Conservation (phyloP, 192 early-diverging fungal species). For the Backusella macrospora region DNA sequence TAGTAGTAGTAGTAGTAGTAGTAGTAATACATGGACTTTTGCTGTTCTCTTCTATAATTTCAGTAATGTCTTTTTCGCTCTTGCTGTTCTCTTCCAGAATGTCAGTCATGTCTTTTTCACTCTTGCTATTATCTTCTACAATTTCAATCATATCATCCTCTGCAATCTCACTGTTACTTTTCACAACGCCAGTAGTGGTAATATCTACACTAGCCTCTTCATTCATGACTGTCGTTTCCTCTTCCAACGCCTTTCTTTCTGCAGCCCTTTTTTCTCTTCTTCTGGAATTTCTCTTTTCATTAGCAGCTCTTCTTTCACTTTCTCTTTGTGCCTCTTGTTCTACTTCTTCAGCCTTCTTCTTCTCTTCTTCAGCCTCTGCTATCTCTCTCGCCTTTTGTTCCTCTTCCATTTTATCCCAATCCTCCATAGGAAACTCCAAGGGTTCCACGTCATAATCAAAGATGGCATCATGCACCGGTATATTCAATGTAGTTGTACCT, state of each 20-base stretch:
- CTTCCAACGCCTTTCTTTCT: neutral
- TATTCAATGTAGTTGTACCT: constrained; percentile 25
- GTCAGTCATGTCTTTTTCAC: neutral
- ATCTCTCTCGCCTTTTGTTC: neutral
- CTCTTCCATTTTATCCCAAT: neutral
- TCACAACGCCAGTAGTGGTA: neutral
- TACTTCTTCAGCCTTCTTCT: neutral
- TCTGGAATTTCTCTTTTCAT: neutral
- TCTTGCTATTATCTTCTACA: neutral
- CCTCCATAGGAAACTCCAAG: too few relatives aligned
- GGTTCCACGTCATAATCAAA: constrained; percentile 42
- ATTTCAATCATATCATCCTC: neutral
- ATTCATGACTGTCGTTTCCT: neutral
- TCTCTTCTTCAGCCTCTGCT: neutral
- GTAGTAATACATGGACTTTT: neutral
- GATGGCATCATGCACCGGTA: constrained; percentile 51
- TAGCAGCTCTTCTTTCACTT: neutral
- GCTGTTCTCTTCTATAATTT: neutral
- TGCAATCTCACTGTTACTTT: neutral
- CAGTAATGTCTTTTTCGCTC: neutral
- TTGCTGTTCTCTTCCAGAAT: neutral
- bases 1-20: too few relatives aligned
- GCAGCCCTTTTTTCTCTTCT: neutral
- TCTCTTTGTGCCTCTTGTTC: neutral
- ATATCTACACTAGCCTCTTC: neutral